Percentiles rank a stretch among this genome's conserved stretches.
Conservation (phyloP, 2,329 filamentous ascomycete species). For the Aspergillus ochraceus region DNA sequence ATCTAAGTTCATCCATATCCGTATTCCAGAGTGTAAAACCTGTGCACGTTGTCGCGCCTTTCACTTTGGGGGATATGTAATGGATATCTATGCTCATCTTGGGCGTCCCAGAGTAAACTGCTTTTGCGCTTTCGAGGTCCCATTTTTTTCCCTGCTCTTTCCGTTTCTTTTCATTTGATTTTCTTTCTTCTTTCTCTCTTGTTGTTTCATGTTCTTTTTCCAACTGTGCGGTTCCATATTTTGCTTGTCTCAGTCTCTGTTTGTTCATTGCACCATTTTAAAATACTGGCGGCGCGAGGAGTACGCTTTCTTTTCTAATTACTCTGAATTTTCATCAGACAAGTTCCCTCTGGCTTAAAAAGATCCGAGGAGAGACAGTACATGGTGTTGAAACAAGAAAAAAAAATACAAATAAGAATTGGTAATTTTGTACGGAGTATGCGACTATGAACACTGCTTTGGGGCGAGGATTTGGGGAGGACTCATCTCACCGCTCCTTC, state of each 20-base stretch:
- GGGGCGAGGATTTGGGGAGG: neutral
- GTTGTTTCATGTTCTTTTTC: neutral
- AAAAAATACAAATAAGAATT: neutral
- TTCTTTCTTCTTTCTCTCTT: neutral
- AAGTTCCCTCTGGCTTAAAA: conserved; percentile 1
- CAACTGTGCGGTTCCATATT: conserved; percentile 15
- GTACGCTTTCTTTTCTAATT: conserved; percentile 17
- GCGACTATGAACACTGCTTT: neutral
- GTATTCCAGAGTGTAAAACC: neutral
- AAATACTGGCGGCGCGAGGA: conserved; percentile 21
- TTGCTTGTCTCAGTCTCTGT: conserved; percentile 19
- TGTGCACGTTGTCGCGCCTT: neutral
- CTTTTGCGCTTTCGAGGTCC: neutral
- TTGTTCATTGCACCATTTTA: conserved; percentile 17
- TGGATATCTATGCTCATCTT: neutral
- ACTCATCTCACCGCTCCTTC: neutral
- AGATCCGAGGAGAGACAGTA: conserved; percentile 5
- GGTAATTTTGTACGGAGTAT: neutral
- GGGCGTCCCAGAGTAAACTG: neutral
- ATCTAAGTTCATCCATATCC: neutral
- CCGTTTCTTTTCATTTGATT: neutral
- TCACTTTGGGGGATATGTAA: conserved; percentile 10
- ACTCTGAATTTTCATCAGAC: conserved; percentile 6
- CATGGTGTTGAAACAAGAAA: conserved; percentile 1
- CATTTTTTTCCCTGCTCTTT: neutral